Evolutionary conservation across 371 early-diverging fungal genomes (phyloP).

Genomic region (Entomophthora muscae): DNA sequence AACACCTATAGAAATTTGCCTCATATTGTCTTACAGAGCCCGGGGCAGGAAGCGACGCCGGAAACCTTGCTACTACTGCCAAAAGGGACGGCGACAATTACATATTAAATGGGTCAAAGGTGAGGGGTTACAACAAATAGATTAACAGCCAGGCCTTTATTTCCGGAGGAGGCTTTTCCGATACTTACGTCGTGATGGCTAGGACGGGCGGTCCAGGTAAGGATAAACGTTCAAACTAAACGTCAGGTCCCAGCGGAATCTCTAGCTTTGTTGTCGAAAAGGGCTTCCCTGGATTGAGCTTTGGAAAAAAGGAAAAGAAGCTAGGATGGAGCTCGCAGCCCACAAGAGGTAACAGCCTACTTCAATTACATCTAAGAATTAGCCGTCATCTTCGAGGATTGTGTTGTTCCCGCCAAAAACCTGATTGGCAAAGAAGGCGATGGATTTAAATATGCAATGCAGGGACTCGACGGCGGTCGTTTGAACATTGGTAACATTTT

Average conservation of each 20-base stretch:
- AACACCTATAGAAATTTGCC: slow-evolving; percentile 14
- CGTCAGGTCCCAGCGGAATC: slow-evolving; percentile 33
- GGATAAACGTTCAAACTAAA: neutral
- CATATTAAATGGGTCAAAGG: slow-evolving; percentile 60
- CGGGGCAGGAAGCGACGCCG: slow-evolving; percentile 62
- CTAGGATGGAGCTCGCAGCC: slow-evolving; percentile 41
- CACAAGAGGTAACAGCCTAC: slow-evolving; percentile 17
- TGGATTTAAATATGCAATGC: slow-evolving; percentile 46
- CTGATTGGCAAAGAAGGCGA: slow-evolving; percentile 33
- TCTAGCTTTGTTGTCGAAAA: slow-evolving; percentile 35
- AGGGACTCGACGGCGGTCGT: slow-evolving; percentile 39
- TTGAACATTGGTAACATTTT: slow-evolving; percentile 27
- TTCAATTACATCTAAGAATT: slow-evolving; percentile 3
- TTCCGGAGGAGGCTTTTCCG: slow-evolving; percentile 34
- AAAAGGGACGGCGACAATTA: slow-evolving; percentile 45
- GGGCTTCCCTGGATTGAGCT: slow-evolving; percentile 29
- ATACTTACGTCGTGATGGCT: slow-evolving; percentile 41
- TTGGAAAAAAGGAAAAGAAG: slow-evolving; percentile 46
- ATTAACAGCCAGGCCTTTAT: slow-evolving; percentile 27
- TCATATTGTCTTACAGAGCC: slow-evolving; percentile 62
- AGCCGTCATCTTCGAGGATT: slow-evolving; percentile 34
- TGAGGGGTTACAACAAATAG: neutral
- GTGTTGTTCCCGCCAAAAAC: slow-evolving; percentile 27
- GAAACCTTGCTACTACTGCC: slow-evolving; percentile 40
- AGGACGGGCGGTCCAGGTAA: slow-evolving; percentile 31